phyloP scores from a whole-genome alignment of 1,284 basidiomycete genomes.

The Trametes pubescens region DNA sequence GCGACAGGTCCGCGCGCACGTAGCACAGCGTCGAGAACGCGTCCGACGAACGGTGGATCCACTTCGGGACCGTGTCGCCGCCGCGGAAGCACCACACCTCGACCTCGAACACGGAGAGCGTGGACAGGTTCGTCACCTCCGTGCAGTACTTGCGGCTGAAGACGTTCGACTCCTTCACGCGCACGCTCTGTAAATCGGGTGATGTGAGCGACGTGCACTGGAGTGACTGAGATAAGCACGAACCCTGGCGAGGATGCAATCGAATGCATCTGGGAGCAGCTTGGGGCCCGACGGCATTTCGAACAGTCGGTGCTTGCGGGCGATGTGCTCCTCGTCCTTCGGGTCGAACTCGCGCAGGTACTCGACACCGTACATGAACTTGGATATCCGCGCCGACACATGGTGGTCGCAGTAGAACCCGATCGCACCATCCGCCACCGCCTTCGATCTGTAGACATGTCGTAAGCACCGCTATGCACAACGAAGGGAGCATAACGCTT shows the following conservation, averaged over 20 bases:
- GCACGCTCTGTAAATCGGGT: conserved; percentile 48
- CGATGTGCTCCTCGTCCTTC: conserved; percentile 69
- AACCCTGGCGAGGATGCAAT: conserved; percentile 77
- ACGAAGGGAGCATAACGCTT: conserved; percentile 6
- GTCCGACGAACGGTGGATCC: conserved; percentile 70
- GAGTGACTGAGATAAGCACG: conserved; percentile 33
- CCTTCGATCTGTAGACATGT: conserved; percentile 65
- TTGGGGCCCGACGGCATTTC: conserved; percentile 79
- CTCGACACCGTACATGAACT: conserved; percentile 83
- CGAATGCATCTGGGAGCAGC: conserved; percentile 78
- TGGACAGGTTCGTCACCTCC: conserved; percentile 75
- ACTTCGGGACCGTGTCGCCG: conserved; percentile 69
- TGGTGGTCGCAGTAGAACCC: conserved; percentile 86
- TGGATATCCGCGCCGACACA: conserved; percentile 78
- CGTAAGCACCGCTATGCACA: background rate
- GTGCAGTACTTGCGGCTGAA: conserved; percentile 84
- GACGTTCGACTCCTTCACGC: conserved; percentile 80
- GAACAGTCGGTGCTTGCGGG: conserved; percentile 68
- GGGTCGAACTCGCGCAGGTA: conserved; percentile 73
- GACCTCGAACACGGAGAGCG: conserved; percentile 80
- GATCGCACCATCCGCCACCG: conserved; percentile 81
- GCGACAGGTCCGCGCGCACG: conserved; percentile 77
- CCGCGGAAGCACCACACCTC: conserved; percentile 84
- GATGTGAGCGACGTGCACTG: background rate
- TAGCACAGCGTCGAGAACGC: conserved; percentile 79